Percentiles rank a stretch among this genome's conserved stretches.
phyloP scores from a whole-genome alignment of 2,329 filamentous ascomycete genomes.

The Dendrostoma leiphaemia region DNA sequence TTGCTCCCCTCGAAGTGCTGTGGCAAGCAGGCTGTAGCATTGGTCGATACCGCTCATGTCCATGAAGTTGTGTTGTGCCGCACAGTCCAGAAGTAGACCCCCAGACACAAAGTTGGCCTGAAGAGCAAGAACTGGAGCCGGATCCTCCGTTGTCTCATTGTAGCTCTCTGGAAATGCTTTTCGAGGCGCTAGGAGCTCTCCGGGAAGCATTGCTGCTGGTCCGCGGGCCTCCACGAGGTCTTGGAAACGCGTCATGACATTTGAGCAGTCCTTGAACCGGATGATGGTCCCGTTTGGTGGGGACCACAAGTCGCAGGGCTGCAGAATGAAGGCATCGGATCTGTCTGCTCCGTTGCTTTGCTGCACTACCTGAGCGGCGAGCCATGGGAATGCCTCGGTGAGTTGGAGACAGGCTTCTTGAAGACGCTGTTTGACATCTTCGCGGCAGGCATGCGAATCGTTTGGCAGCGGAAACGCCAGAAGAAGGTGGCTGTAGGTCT shows the following conservation, averaged over 20 bases:
- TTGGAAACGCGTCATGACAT: not conserved
- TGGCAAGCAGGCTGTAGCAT: not conserved
- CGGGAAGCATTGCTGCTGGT: constrained; percentile 26
- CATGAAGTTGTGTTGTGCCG: constrained; percentile 29
- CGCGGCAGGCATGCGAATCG: not conserved
- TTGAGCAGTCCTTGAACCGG: not conserved
- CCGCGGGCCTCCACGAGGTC: not conserved
- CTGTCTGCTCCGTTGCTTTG: not conserved
- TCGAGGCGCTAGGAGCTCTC: constrained; percentile 25
- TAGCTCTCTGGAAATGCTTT: constrained; percentile 28
- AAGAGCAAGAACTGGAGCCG: constrained; percentile 21
- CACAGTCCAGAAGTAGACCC: constrained; percentile 27
- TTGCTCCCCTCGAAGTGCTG: not conserved
- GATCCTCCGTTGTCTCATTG: constrained; percentile 10
- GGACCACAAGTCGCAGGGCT: not conserved
- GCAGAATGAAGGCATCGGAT: not conserved
- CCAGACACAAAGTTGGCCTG: constrained; percentile 28
- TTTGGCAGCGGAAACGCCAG: not conserved
- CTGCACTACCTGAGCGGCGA: not conserved
- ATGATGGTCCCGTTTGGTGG: not conserved
- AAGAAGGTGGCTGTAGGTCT: not conserved
- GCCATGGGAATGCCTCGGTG: not conserved
- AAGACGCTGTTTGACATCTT: too few relatives aligned
- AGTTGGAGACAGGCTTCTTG: not conserved
- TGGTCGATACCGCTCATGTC: constrained; percentile 26